Evolutionary conservation across 2,329 filamentous ascomycete genomes (phyloP), one percentile per base, ranked within the genome.

Genomic region (Stachybotrys chlorohalonatus): DNA sequence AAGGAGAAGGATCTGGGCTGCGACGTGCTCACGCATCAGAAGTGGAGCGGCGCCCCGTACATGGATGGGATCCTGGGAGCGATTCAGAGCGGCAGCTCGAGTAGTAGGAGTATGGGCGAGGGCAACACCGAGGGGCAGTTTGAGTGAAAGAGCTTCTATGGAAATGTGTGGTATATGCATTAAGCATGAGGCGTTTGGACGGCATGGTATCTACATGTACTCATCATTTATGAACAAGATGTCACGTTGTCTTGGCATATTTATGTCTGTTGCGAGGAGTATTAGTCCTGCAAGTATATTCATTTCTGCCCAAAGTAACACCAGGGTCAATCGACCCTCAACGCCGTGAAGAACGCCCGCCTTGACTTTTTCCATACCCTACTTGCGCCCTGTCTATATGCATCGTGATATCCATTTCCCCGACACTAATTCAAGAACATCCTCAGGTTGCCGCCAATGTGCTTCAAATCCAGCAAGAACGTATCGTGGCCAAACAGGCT

Each of bases 401-500:
- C 36, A 5, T 9, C 8, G 36, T 42, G 24, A 42, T 13, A 42
- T 42, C 8, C 36, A 9, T 13, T 42, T 13, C 36, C 8, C 36
- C 8, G 36, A 9, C 9, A 13, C 13, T 42, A 93, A 1, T 79
- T 81, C 62, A 99, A 70, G 69, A 99, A 99, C 62, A 81, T 81
- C 63, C 84, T 85, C 50, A 99, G 75, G 52, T 85, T 89, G 0
- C 90, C 91, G 5, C 94, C 94, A 52, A 99, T 90, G 62, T 96
- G 88, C 73, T 96, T 85, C 55, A 97, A 73, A 71, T 99, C 94
- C 48, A 99, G 74, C 65, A 99, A 71, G 68, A 99, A 99, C 0
- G 93, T 97, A 68, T 99, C 94, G 66, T 99, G 94, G 0, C 94
- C 94, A 68, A 99, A 99, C 63, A 95, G 73, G 64, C 91, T 96